phyloP scores from a whole-genome alignment of 805 yeast species.

The Ogataea siamensis region DNA sequence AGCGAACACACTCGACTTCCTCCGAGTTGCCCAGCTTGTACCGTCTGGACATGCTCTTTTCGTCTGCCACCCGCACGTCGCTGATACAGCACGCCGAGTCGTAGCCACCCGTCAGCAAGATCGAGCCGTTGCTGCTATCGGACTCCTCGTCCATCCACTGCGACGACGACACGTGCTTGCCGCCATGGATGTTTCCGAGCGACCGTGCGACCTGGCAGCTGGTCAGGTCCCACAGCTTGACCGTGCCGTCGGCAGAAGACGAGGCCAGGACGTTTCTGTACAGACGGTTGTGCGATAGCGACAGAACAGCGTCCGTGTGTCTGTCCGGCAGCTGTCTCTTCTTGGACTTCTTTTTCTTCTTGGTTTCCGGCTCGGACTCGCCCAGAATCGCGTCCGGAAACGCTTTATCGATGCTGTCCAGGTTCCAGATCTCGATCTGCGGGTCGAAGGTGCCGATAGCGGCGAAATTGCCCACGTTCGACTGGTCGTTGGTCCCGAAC shows the following conservation, averaged over 20 bases:
- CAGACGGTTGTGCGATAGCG: constrained; percentile 75
- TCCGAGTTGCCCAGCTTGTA: constrained; percentile 58
- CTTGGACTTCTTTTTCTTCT: constrained; percentile 50
- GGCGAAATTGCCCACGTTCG: constrained; percentile 79
- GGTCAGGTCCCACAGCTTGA: constrained; percentile 91
- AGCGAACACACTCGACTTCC: constrained; percentile 79
- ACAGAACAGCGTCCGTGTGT: constrained; percentile 92
- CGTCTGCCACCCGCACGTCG: constrained; percentile 78
- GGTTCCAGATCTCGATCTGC: constrained; percentile 94
- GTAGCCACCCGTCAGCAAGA: constrained; percentile 88
- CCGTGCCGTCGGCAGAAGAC: constrained; percentile 92
- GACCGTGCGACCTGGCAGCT: constrained; percentile 76
- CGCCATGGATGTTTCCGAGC: constrained; percentile 64
- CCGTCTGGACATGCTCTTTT: constrained; percentile 54
- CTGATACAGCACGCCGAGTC: constrained; percentile 79
- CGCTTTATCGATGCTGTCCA: constrained; percentile 88
- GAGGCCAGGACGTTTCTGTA: constrained; percentile 88
- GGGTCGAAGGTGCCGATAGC: constrained; percentile 98
- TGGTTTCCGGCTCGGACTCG: constrained; percentile 53
- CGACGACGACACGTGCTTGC: constrained; percentile 78
- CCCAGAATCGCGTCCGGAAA: constrained; percentile 94
- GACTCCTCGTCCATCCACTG: constrained; percentile 70
- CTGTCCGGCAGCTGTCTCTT: constrained; percentile 61
- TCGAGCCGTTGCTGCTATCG: constrained; percentile 48
- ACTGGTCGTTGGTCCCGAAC: constrained; percentile 40